Evolutionary conservation across 192 early-diverging fungal species (phyloP).

Genomic region (Martensiomyces pterosporus): DNA sequence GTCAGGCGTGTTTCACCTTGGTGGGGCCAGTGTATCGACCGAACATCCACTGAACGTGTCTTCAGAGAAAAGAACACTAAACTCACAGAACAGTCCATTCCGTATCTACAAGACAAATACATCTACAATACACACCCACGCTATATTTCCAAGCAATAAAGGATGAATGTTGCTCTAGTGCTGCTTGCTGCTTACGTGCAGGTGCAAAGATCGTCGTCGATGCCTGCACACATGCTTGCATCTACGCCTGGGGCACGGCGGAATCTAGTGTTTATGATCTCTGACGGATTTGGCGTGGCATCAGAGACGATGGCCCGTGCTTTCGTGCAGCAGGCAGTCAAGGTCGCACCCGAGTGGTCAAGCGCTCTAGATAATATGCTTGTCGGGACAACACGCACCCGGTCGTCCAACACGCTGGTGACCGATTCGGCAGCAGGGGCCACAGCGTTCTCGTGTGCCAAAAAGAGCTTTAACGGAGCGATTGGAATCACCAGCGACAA

Average conservation of each 20-base stretch:
- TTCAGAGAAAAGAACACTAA: too few species aligned
- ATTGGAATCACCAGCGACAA: slow-evolving; percentile 45
- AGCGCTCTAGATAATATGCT: slow-evolving; percentile 50
- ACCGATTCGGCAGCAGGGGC: slow-evolving; percentile 63
- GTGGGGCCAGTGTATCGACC: too few species aligned
- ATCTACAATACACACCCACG: too few species aligned
- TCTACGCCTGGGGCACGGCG: too few species aligned
- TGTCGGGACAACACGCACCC: slow-evolving; percentile 52
- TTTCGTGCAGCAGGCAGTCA: slow-evolving; percentile 16
- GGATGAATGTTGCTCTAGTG: too few species aligned
- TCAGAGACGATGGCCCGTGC: slow-evolving; percentile 56
- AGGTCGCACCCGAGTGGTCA: slow-evolving; percentile 9
- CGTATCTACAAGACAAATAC: too few species aligned
- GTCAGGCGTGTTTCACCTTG: too few species aligned
- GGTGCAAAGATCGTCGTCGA: too few species aligned
- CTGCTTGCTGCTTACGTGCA: too few species aligned
- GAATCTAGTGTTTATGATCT: slow-evolving; percentile 61
- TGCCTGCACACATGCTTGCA: not conserved
- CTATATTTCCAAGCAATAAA: too few species aligned
- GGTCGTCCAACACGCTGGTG: slow-evolving; percentile 47
- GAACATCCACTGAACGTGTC: too few species aligned
- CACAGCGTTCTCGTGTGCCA: slow-evolving; percentile 54
- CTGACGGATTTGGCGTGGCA: slow-evolving; percentile 59
- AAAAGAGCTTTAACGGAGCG: slow-evolving; percentile 55
- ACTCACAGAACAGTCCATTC: too few species aligned